Base-by-base conservation (phyloP, 148 eudicot genomes). In the Rhododendron kiyosumense region DNA sequence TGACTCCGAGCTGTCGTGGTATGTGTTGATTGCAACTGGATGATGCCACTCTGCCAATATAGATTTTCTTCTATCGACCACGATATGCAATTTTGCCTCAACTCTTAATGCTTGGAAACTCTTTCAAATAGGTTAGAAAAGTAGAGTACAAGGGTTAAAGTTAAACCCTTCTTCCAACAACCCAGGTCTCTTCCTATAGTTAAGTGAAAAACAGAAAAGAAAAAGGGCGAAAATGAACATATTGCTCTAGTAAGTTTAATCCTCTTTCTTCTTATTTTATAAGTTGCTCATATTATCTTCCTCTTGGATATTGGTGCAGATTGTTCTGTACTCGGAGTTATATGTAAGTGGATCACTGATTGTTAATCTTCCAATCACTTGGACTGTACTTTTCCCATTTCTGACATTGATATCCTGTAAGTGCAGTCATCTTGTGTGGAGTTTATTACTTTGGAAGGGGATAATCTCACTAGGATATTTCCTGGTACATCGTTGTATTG, bases 391-490 rank as follows among this genome's bases (percentile, higher is more conserved):
- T 32, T 48, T 51, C 28, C 20, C 45, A 18, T 54, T 54, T 18
- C 45, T 81, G 36, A 81, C 34, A 52, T 51, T 49, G 10, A 32
- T 81, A 1, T 32, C 54, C 28, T 54, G 36, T 6, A 13, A 18
- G 4, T 81, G 93, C 96, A 96, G 99, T 90, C 98, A 45, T 93
- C 91, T 81, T 95, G 99, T 92, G 98, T 95, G 85, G 99, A 96
- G 78, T 96, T 96, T 88, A 92, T 96, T 86, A 96, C 90, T 36
- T 87, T 96, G 86, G 99, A 96, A 88, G 99, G 96, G 10, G 97
- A 96, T 80, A 94, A 95, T 90, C 95, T 96, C 52, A 89, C 93
- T 80, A 87, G 91, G 45, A 89, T 96, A 81, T 96, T 96, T 85
- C 99, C 99, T 74, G 96, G 94, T 85, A 41, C 90, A 61, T 84